Evolutionary conservation across 495 filamentous ascomycete genomes (phyloP).

Genomic region (Xylona heveae): DNA sequence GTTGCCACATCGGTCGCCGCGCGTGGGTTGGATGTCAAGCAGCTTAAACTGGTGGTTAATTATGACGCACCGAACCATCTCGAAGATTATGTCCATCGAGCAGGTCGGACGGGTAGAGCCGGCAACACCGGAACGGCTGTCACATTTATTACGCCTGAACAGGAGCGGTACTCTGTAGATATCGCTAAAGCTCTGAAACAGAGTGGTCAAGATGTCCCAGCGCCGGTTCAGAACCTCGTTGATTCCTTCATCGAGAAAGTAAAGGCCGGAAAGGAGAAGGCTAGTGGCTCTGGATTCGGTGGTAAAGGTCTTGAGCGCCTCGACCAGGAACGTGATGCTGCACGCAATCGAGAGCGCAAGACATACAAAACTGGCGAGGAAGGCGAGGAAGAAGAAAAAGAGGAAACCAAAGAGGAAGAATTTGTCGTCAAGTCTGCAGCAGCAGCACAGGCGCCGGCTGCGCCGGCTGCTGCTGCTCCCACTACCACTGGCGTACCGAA

Average conservation of each 20-base stretch:
- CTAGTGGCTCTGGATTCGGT: slow-evolving; percentile 64
- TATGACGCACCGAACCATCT: slow-evolving; percentile 93
- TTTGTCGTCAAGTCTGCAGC: slow-evolving; percentile 43
- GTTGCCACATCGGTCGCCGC: slow-evolving; percentile 94
- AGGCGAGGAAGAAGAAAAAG: slow-evolving; percentile 66
- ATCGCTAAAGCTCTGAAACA: slow-evolving; percentile 88
- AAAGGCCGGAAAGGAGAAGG: slow-evolving; percentile 76
- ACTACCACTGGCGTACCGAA: slow-evolving; percentile 41
- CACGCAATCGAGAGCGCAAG: slow-evolving; percentile 65
- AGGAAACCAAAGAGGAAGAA: slow-evolving; percentile 35
- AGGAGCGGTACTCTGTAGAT: slow-evolving; percentile 75
- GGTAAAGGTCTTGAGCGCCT: slow-evolving; percentile 85
- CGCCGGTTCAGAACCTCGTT: slow-evolving; percentile 40
- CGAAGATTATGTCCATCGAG: slow-evolving; percentile 95
- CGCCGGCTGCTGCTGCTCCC: slow-evolving; percentile 17
- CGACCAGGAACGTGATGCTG: slow-evolving; percentile 73
- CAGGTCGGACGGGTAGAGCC: slow-evolving; percentile 83
- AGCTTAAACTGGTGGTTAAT: slow-evolving; percentile 89
- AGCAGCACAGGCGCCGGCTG: slow-evolving; percentile 34
- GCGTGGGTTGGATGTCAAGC: slow-evolving; percentile 88
- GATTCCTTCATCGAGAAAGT: slow-evolving; percentile 68
- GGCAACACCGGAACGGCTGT: slow-evolving; percentile 89
- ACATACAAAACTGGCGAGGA: slow-evolving; percentile 81
- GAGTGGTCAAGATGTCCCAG: slow-evolving; percentile 64
- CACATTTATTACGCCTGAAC: slow-evolving; percentile 79